Evolutionary conservation across 129 eudicot genomes (phyloP).

Genomic region (Deinandra increscens): DNA sequence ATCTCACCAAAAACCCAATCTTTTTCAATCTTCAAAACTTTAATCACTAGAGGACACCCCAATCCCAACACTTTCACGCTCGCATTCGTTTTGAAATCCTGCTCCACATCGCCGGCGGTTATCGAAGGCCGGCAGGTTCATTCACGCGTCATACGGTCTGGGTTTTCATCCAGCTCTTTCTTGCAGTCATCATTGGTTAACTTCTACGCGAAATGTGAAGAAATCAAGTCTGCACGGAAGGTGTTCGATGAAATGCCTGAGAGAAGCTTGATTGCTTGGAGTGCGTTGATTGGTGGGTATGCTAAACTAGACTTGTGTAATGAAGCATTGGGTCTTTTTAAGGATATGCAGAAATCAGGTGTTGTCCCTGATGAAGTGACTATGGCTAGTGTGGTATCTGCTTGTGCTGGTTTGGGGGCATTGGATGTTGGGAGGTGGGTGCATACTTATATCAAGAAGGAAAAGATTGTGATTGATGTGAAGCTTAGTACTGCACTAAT

Average conservation of each 20-base stretch:
- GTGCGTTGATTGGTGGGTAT: constrained; percentile 61
- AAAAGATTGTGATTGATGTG: constrained; percentile 37
- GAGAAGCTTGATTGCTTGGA: constrained; percentile 52
- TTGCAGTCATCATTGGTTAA: constrained; percentile 46
- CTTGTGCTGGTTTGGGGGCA: constrained; percentile 52
- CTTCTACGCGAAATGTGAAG: constrained; percentile 53
- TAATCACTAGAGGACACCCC: constrained; percentile 35
- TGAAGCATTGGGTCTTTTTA: constrained; percentile 50
- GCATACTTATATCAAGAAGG: constrained; percentile 46
- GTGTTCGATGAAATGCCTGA: constrained; percentile 61
- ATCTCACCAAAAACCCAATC: constrained; percentile 38
- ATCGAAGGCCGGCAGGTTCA: constrained; percentile 54
- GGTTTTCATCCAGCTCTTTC: constrained; percentile 35
- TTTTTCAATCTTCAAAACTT: constrained; percentile 38
- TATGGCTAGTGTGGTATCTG: constrained; percentile 63
- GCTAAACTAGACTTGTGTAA: constrained; percentile 36
- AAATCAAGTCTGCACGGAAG: constrained; percentile 39
- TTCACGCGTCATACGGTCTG: constrained; percentile 41
- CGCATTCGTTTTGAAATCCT: constrained; percentile 45
- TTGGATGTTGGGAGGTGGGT: constrained; percentile 64
- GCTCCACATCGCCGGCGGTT: constrained; percentile 38
- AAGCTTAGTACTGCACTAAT: constrained; percentile 51
- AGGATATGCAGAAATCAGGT: constrained; percentile 55
- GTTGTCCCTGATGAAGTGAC: constrained; percentile 57
- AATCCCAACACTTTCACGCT: constrained; percentile 47